Conservation (phyloP, 2,329 filamentous ascomycete species). For the Aspergillus fischeri region DNA sequence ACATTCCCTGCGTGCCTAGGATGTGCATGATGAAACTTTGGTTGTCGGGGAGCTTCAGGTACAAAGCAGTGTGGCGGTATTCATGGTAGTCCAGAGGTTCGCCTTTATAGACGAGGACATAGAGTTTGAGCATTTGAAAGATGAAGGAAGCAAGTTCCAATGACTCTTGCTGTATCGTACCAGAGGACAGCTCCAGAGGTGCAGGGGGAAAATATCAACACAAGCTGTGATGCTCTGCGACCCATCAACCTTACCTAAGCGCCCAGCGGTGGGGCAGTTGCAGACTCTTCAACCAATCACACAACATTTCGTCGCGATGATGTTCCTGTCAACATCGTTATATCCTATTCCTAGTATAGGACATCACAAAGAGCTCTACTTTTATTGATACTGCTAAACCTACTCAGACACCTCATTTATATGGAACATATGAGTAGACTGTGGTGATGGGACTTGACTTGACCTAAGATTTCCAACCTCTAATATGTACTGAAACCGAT, state of each 20-base stretch:
- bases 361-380: too few species aligned
- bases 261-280: background rate
- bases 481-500: too few species aligned
- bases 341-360: too few species aligned
- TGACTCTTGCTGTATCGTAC: background rate
- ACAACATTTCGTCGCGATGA: background rate
- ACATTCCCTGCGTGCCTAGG: constrained; percentile 24
- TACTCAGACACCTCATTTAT: background rate
- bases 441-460: background rate
- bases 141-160: too few species aligned
- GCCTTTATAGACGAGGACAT: constrained; percentile 24
- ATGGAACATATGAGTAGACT: background rate
- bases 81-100: constrained; percentile 26
- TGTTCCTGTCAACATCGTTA: too few species aligned
- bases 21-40: constrained; percentile 21
- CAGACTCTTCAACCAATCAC: background rate
- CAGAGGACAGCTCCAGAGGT: background rate
- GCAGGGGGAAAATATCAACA: background rate
- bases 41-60: constrained; percentile 17
- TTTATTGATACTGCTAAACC: too few species aligned
- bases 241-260: too few species aligned
- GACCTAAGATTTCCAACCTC: too few species aligned
- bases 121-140: constrained; percentile 9
- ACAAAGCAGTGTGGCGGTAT: constrained; percentile 29
- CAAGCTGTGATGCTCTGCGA: too few species aligned